Conservation (phyloP, 176 grass and related monocot genomes). For the Lolium multiflorum region DNA sequence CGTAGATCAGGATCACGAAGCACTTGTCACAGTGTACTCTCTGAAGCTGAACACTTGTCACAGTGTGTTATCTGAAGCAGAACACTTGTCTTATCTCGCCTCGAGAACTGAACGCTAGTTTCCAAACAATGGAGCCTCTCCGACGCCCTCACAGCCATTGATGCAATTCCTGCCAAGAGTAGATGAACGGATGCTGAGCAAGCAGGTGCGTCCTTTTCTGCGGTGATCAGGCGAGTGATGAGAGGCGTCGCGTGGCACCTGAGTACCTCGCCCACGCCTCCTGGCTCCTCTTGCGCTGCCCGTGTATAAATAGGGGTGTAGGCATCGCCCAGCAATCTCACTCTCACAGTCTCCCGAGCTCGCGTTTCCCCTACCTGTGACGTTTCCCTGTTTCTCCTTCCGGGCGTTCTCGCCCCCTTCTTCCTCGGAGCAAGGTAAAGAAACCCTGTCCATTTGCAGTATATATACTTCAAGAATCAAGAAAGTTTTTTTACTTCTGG, state of each 20-base stretch:
- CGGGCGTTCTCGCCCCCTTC: background rate
- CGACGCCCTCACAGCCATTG: background rate
- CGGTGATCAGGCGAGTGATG: background rate
- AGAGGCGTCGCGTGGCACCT: background rate
- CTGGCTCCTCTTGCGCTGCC: background rate
- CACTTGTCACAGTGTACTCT: background rate
- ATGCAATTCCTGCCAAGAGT: slow-evolving; percentile 12
- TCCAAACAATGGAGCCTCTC: background rate
- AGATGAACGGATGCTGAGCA: background rate
- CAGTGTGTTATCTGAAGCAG: background rate
- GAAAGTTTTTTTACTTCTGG: background rate
- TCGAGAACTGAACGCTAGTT: background rate
- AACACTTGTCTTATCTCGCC: background rate
- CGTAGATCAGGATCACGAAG: background rate
- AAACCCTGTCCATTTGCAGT: background rate
- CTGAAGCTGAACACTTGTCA: background rate
- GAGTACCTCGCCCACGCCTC: background rate
- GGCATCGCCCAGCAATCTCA: slow-evolving; percentile 16
- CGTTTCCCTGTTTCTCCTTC: background rate
- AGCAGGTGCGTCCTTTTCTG: background rate
- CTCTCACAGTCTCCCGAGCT: slow-evolving; percentile 18
- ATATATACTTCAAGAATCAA: background rate
- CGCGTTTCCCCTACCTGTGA: slow-evolving; percentile 6
- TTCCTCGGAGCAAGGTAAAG: slow-evolving; percentile 19
- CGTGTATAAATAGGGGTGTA: slow-evolving; percentile 49